Evolutionary conservation across 768 basidiomycete genomes (phyloP), one percentile per base, ranked within the genome.

Genomic region (Termitomyces sp.): DNA sequence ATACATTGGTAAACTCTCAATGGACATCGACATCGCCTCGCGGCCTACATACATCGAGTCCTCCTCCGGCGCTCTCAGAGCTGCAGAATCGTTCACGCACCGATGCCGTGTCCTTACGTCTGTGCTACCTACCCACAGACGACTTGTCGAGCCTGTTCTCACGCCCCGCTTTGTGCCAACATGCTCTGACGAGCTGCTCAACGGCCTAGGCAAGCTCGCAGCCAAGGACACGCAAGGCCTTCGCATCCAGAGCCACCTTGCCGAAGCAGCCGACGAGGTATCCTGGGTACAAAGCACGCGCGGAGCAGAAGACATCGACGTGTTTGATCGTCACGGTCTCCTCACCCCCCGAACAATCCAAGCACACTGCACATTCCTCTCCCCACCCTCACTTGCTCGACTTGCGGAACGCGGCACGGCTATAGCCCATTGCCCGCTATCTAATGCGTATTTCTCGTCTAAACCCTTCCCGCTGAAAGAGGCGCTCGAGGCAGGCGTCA

Each of bases 121-220:
- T 5, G 56, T 71, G 22, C 67, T 84, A 0, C 78, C 79, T 0
- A 49, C 66, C 3, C 77, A 84, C 62, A 65, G 68, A 45, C 77
- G 79, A 10, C 76, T 91, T 9, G 80, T 94, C 4, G 81, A 88
- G 56, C 94, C 94, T 1, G 90, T 95, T 10, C 70, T 96, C 55
- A 94, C 94, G 0, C 94, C 94, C 0, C 83, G 94, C 18, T 96
- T 95, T 62, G 86, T 95, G 3, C 94, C 94, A 1, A 92, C 92
- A 0, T 95, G 92, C 68, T 88, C 90, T 2, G 76, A 89, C 51
- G 83, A 80, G 45, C 75, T 94, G 31, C 77, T 95, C 0, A 60
- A 61, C 9, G 86, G 83, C 9, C 75, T 96, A 0, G 86, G 83
- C 4, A 67, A 75, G 8, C 70, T 94, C 1, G 78, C 86, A 31